Conservation (phyloP, 2,329 filamentous ascomycete species). For the Microascus cirrosus region DNA sequence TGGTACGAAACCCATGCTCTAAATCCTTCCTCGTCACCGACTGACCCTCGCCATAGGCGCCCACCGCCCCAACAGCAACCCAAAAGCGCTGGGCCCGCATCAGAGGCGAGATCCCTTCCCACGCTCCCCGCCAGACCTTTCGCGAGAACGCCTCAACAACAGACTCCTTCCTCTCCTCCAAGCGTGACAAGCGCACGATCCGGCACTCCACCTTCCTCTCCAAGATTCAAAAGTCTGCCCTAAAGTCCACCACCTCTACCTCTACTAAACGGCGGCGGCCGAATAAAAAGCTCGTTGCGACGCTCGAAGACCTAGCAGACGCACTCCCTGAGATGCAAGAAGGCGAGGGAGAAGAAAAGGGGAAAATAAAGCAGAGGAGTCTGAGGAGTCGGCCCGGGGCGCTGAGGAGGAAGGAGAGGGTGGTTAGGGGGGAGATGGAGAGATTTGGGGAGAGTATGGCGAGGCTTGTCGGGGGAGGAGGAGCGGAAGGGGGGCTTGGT, state of each 20-base stretch:
- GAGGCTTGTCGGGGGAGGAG: constrained; percentile 39
- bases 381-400: constrained; percentile 67
- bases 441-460: constrained; percentile 78
- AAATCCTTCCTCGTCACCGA: constrained; percentile 5
- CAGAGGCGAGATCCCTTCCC: constrained; percentile 34
- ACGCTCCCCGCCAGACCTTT: constrained; percentile 39
- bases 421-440: constrained; percentile 73
- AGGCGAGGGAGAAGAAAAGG: constrained; percentile 38
- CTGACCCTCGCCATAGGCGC: constrained; percentile 3
- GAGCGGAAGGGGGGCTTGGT: constrained; percentile 5
- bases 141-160: constrained; percentile 37
- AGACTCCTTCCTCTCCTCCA: constrained; percentile 56
- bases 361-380: constrained; percentile 63
- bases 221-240: constrained; percentile 54
- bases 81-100: constrained; percentile 41
- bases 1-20: background rate
- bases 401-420: constrained; percentile 68
- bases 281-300: constrained; percentile 67
- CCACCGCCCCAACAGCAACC: constrained; percentile 33
- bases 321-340: constrained; percentile 57
- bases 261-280: constrained; percentile 29
- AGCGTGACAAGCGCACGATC: constrained; percentile 73
- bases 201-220: constrained; percentile 73
- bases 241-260: constrained; percentile 35
- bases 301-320: constrained; percentile 65